phyloP scores from a whole-genome alignment of 805 yeast species.

The Yarrowia deformans region DNA sequence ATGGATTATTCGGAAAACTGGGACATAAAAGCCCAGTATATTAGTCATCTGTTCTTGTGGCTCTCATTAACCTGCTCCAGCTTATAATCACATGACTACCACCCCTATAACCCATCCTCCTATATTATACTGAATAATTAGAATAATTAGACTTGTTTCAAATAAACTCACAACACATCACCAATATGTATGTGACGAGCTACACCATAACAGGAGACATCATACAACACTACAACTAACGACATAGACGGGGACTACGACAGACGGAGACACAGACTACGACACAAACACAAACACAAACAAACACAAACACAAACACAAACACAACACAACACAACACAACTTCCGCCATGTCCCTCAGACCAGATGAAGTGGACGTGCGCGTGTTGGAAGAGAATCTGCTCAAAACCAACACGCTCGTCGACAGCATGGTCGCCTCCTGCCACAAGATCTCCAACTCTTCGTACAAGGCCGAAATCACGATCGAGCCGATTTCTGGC shows the following conservation, averaged over 20 bases:
- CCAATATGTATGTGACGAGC: not conserved
- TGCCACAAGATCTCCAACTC: conserved; percentile 61
- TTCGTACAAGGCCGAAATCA: conserved; percentile 62
- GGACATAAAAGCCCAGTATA: too few species aligned
- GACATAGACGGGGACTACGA: too few species aligned
- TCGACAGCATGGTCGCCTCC: conserved; percentile 62
- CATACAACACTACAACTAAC: too few species aligned
- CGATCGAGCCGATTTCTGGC: conserved; percentile 74
- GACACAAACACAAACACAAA: too few species aligned
- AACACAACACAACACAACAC: not conserved
- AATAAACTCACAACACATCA: conserved; percentile 21
- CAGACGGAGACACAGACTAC: too few species aligned
- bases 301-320: not conserved
- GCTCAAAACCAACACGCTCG: conserved; percentile 62
- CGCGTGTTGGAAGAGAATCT: conserved; percentile 81
- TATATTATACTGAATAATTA: not conserved
- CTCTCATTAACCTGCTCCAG: too few species aligned
- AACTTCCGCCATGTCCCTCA: conserved; percentile 10
- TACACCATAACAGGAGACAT: too few species aligned
- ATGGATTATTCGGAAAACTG: too few species aligned
- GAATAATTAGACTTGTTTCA: not conserved
- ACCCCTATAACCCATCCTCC: not conserved
- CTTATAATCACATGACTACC: too few species aligned
- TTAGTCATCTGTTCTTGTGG: too few species aligned
- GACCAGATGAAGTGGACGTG: conserved; percentile 58